Evolutionary conservation across 2,329 filamentous ascomycete genomes (phyloP).

Genomic region (Aphanocladium album): DNA sequence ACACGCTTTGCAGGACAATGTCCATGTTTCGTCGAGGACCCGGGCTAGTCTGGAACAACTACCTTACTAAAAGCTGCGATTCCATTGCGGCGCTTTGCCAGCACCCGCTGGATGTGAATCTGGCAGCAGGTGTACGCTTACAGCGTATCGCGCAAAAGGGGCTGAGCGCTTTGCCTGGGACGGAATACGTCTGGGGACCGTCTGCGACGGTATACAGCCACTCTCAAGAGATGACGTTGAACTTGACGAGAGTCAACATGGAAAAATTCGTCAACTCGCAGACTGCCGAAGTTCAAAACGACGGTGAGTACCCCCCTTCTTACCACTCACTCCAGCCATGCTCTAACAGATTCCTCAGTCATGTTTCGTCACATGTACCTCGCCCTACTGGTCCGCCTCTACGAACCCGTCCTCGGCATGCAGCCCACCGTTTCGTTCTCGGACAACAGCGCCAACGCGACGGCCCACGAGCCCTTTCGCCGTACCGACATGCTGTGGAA

Average conservation of each 20-base stretch:
- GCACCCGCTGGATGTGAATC: background rate
- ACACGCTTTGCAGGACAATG: background rate
- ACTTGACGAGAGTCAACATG: slow-evolving; percentile 2
- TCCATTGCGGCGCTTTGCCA: slow-evolving; percentile 2
- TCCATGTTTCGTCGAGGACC: slow-evolving; percentile 9
- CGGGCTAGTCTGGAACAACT: slow-evolving; percentile 1
- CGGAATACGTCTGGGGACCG: slow-evolving; percentile 5
- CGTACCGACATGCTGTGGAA: slow-evolving; percentile 10
- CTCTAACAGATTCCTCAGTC: background rate
- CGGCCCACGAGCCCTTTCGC: background rate
- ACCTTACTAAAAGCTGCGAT: slow-evolving; percentile 7
- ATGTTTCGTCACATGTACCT: slow-evolving; percentile 21
- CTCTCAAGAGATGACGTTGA: slow-evolving; percentile 6
- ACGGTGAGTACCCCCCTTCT: background rate
- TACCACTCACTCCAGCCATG: no score
- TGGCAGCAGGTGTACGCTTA: background rate
- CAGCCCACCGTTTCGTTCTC: slow-evolving; percentile 8
- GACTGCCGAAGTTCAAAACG: background rate
- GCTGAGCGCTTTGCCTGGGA: background rate
- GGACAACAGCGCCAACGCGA: slow-evolving; percentile 2
- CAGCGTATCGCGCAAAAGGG: slow-evolving; percentile 5
- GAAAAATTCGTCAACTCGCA: slow-evolving; percentile 6
- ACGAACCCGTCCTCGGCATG: slow-evolving; percentile 26
- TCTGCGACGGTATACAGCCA: background rate
- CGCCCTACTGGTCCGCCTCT: slow-evolving; percentile 22